Evolutionary conservation across 2,329 filamentous ascomycete genomes (phyloP), one percentile per base, ranked within the genome.

Genomic region (Hypoxylon sp.): DNA sequence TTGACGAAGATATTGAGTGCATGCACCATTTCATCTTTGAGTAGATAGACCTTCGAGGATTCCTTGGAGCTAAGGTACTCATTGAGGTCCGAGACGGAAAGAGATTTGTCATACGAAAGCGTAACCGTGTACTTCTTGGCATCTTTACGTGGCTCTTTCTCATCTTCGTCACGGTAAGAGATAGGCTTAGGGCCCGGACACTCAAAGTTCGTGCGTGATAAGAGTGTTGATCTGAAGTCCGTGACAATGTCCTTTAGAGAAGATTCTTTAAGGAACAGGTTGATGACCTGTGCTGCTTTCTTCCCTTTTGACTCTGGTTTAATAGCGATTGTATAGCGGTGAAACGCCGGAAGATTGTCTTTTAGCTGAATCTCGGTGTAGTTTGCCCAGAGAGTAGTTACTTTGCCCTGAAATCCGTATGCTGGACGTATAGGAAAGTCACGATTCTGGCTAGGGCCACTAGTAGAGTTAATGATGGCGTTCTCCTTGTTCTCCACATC

Each of bases 221-320:
- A 69, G 1, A 81, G 60, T 0, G 74, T 79, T 1, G 76, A 74
- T 61, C 66, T 75, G 68, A 80, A 80, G 59, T 80, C 79, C 1
- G 76, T 78, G 13, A 77, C 76, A 3, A 80, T 30, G 6, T 41
- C 41, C 7, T 21, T n/a, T 28, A 23, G 21, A 28, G 10, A 13
- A 28, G 11, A 4, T 2, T 43, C 21, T n/a, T 38, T 1, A n/a
- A 43, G 38, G 17, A 21, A 43, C 2, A 43, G 17, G 3, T 19
- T 19, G 9, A 43, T 21, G 9, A 43, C 38, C 17, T 17, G 38
- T 11, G n/a, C 38, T 28, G 25, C 21, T 23, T 49, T 49, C 11
- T 49, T 49, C 7, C 45, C 45, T 49, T 30, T 3, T 25, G 10
- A 21, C 0, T 49, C 45, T 14, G 30, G 28, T 2, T 34, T 9